Conservation (phyloP, 192 early-diverging fungal species). For the Coemansia sp. region DNA sequence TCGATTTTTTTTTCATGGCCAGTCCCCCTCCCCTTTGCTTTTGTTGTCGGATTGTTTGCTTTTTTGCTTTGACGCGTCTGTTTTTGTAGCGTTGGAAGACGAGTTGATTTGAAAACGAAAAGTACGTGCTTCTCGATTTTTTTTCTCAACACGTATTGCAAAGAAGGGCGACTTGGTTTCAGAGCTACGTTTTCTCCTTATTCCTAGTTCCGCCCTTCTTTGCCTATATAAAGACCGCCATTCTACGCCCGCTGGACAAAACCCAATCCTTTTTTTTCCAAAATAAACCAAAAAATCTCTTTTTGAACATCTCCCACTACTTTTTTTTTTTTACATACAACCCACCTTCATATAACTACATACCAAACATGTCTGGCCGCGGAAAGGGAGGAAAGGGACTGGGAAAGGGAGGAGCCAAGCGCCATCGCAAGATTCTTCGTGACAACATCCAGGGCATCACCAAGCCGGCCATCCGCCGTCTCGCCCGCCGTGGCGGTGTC, state of each 20-base stretch:
- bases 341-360: not conserved
- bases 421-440: slow-evolving; percentile 99
- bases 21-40: not conserved
- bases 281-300: not conserved
- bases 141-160: not conserved
- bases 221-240: slow-evolving; percentile 17
- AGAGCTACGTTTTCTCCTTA: not conserved
- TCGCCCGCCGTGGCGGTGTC: slow-evolving; percentile 98
- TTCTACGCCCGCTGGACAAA: no score
- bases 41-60: not conserved
- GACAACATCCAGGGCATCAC: slow-evolving; percentile 95
- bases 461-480: slow-evolving; percentile 98
- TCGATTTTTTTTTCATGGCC: slow-evolving; percentile 4
- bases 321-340: not conserved
- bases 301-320: no score
- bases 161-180: not conserved
- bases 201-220: not conserved
- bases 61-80: no score
- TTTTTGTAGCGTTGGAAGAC: not conserved
- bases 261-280: not conserved
- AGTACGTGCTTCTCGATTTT: not conserved
- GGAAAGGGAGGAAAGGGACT: slow-evolving; percentile 99
- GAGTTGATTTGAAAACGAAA: not conserved
- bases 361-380: slow-evolving; percentile 83
- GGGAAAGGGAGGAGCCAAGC: slow-evolving; percentile 99